Conservation (phyloP, 1,284 basidiomycete species). For the Ceratobasidium sp. region DNA sequence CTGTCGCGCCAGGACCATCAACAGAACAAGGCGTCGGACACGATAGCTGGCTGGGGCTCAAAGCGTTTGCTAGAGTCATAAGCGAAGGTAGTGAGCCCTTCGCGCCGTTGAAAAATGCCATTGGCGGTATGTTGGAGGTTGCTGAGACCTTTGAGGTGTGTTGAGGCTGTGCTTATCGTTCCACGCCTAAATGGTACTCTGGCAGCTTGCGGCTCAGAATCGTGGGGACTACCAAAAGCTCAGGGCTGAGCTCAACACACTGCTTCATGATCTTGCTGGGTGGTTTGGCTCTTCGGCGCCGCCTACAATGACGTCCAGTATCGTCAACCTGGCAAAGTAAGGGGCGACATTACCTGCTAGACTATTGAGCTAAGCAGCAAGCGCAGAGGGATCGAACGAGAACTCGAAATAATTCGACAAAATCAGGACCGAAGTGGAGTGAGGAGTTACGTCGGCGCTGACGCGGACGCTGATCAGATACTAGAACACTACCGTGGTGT, state of each 20-base stretch:
- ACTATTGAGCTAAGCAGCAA: neutral
- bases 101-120: too few relatives aligned
- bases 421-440: neutral
- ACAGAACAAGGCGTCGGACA: too few relatives aligned
- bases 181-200: neutral
- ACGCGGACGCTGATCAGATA: neutral
- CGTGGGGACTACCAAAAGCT: neutral
- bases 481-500: slow-evolving; percentile 6
- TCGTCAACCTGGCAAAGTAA: neutral
- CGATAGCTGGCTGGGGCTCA: too few relatives aligned
- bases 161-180: neutral
- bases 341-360: neutral
- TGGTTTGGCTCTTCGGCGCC: neutral
- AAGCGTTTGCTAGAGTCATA: too few relatives aligned
- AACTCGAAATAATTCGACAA: neutral
- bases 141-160: neutral
- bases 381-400: slow-evolving; percentile 16
- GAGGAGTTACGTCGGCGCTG: neutral
- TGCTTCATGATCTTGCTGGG: neutral
- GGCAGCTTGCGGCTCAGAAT: neutral
- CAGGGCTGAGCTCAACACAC: neutral
- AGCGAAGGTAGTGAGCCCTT: too few relatives aligned
- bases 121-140: too few relatives aligned
- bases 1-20: too few relatives aligned
- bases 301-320: neutral